These are phyloP conservation scores for Ramaria sp. DNA, from an alignment of 768 basidiomycete genomes.

Conservation along the genomic window DNA sequence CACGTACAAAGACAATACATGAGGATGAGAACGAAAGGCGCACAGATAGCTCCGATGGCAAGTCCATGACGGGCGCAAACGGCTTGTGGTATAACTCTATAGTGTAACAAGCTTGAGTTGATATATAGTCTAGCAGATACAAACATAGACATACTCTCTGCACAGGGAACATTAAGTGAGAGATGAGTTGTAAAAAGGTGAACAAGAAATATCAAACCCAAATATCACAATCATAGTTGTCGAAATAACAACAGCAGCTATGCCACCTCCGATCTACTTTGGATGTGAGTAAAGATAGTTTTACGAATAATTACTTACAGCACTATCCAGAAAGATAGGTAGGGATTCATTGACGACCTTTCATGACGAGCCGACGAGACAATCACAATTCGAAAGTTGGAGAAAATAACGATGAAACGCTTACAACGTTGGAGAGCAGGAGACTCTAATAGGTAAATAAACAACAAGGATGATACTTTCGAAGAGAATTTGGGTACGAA, in stretches of 20 bases:
- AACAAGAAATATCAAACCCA: slow-evolving; percentile 39
- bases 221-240: slow-evolving; percentile 76
- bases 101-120: slow-evolving; percentile 18
- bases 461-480: not conserved
- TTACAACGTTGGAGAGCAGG: slow-evolving; percentile 77
- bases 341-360: slow-evolving; percentile 77
- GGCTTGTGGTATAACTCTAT: slow-evolving; percentile 60
- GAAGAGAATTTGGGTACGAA: slow-evolving; percentile 21
- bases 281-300: not conserved
- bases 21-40: slow-evolving; percentile 58
- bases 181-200: slow-evolving; percentile 27
- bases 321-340: slow-evolving; percentile 72
- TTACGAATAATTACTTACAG: slow-evolving; percentile 23
- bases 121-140: not conserved
- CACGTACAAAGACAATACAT: slow-evolving; percentile 53
- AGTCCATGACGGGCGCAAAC: slow-evolving; percentile 72
- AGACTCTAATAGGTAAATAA: slow-evolving; percentile 44
- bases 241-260: slow-evolving; percentile 69
- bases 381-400: not conserved
- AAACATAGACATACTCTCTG: slow-evolving; percentile 25
- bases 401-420: slow-evolving; percentile 16
- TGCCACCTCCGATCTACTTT: slow-evolving; percentile 49
- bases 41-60: slow-evolving; percentile 65
- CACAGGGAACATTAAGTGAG: slow-evolving; percentile 20
- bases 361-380: not conserved